Conservation (phyloP, 257 asterid genomes). For the Jacaranda copaia region DNA sequence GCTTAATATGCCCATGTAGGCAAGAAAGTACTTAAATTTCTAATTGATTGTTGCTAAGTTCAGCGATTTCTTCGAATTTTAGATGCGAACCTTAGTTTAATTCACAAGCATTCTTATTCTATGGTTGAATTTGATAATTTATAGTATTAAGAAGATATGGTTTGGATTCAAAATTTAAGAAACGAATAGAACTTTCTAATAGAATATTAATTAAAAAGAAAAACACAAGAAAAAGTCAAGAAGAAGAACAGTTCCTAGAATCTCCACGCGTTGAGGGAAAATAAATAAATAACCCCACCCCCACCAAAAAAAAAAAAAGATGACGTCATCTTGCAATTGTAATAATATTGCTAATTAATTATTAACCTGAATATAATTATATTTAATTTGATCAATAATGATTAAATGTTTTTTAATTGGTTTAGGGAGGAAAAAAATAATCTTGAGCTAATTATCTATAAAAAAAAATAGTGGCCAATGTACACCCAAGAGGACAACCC, state of each 20-base stretch:
- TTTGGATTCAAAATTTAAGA: no score
- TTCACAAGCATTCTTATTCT: no score
- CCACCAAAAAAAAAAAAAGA: neutral
- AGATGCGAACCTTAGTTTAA: no score
- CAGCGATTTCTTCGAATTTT: no score
- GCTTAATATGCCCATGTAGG: no score
- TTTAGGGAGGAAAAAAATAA: neutral
- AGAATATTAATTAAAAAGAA: neutral
- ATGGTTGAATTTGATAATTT: no score
- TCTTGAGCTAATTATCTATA: neutral
- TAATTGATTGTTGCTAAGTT: no score
- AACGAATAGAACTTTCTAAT: no score
- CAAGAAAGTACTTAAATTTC: no score
- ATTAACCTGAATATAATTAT: neutral
- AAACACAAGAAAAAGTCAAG: neutral
- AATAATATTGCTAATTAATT: neutral
- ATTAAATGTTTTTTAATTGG: neutral
- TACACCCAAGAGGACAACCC: constrained; percentile 1
- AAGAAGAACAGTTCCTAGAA: neutral
- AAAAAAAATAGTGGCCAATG: constrained; percentile 14
- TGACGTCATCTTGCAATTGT: neutral
- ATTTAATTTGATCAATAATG: neutral
- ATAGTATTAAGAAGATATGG: no score
- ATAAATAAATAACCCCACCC: no score
- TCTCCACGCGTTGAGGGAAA: no score